Evolutionary conservation across 306 rosid species (phyloP), one percentile per base, ranked within the genome.

Genomic region (Chamaecrista fasciculata): DNA sequence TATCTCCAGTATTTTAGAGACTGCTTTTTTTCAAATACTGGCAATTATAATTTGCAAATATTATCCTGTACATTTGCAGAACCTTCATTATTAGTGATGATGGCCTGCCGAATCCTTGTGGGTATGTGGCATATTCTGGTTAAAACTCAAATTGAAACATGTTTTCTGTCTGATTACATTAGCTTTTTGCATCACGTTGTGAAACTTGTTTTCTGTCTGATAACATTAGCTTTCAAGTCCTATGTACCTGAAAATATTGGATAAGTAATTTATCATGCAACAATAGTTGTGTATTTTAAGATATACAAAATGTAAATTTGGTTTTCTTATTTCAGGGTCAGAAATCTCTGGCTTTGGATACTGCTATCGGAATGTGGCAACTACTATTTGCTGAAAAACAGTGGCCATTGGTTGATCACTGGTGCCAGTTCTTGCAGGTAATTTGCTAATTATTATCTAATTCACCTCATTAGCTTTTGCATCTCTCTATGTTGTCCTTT

Each of bases 331-430:
- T 75, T 72, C 89, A 95, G 99, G 99, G 99, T 79, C 99, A 95
- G 80, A 95, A 95, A 80, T 95, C 99, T 62, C 73, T 95, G 80
- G 99, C 99, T 20, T 80, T 95, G 86, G 99, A 95, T 81, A 95
- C 99, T 33, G 99, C 99, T 36, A 95, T 95, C 76, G 99, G 99
- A 77, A 95, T 95, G 99, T 95, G 99, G 99, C 96, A 95, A 78
- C 87, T 95, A 77, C 79, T 95, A 57, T 95, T 95, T 81, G 97
- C 97, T 7, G 99, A 95, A 82, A 95, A 77, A 86, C 96, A 89
- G 83, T 95, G 99, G 99, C 95, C 92, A 5, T 77, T 84, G 76
- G 99, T 95, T 48, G 99, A 95, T 74, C 95, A 84, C 59, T 95
- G 99, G 99, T 91, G 97, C 82, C 97, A 91, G 75, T 95, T 95